Conservation (phyloP, 306 rosid genomes). For the Ammopiptanthus mongolicus region DNA sequence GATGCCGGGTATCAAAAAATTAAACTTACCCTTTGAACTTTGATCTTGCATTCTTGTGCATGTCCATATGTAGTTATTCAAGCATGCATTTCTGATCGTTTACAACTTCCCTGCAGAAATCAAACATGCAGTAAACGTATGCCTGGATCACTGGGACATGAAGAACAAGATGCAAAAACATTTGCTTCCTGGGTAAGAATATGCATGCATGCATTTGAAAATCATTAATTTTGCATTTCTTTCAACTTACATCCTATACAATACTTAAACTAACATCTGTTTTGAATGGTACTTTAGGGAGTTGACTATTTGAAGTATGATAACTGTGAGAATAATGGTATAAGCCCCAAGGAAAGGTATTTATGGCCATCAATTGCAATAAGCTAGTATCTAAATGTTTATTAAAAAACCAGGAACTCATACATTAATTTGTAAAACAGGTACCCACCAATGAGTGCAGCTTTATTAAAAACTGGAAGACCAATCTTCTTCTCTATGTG, state of each 20-base stretch:
- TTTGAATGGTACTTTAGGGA: constrained; percentile 30
- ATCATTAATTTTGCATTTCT: background rate
- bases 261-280: background rate
- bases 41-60: background rate
- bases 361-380: background rate
- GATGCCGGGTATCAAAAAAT: constrained; percentile 55
- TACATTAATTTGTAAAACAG: constrained; percentile 24
- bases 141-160: constrained; percentile 69
- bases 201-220: background rate
- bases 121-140: constrained; percentile 51
- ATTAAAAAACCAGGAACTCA: background rate
- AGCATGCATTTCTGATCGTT: background rate
- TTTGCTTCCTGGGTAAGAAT: constrained; percentile 72
- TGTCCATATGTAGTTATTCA: background rate
- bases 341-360: constrained; percentile 46
- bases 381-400: background rate
- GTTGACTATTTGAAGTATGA: constrained; percentile 71
- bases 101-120: constrained; percentile 22
- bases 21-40: background rate
- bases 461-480: constrained; percentile 41
- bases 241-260: background rate
- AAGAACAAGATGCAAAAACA: constrained; percentile 62
- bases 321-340: constrained; percentile 44
- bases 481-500: constrained; percentile 55
- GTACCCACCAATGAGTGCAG: constrained; percentile 58